Evolutionary conservation across 2,329 filamentous ascomycete genomes (phyloP), one percentile per base, ranked within the genome.

Genomic region (Pyricularia pennisetigena): DNA sequence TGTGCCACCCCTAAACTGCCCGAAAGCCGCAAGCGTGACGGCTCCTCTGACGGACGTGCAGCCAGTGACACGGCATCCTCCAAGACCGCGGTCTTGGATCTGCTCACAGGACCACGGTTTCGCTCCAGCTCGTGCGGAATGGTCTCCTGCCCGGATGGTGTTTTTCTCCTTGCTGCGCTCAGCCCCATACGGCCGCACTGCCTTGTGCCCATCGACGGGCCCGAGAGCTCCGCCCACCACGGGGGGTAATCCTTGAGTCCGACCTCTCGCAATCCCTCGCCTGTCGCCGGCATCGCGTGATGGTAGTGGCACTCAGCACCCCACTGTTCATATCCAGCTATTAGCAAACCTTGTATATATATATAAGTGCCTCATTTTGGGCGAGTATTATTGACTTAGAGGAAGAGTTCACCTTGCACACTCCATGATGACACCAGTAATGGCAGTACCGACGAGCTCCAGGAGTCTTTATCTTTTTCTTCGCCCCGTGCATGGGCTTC

Each of bases 381-480:
- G 32, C 10, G 12, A 35, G 32, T 35, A 14, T 35, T 3, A 14
- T 35, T 35, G 2, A 35, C 12, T 14, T 14, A 12, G 32, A 9
- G 9, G 32, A 6, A 35, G 9, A 20, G 20, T 16, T 49, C 24
- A 69, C 70, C 16, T 68, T 70, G 70, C 71, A 86, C 14, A 74
- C 77, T 7, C 83, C 83, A 59, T 79, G 75, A 67, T 78, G 77
- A 73, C 82, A 84, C 82, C 82, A 86, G 73, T 82, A 76, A 14
- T 79, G 78, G 73, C 83, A 84, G 73, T 75, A 74, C 29, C 69
- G 57, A 41, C 7, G 65, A 54, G 16, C 62, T 69, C 67, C 24
- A 59, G 65, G 66, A 4, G 16, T 14, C n/a, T 20, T 62, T 14
- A 35, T 49, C 26, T 49, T 35, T 12, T 49, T 28, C 5, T 14